Evolutionary conservation across 1,284 basidiomycete genomes (phyloP), one percentile per base, ranked within the genome.

Genomic region (Pseudozyma thailandica): DNA sequence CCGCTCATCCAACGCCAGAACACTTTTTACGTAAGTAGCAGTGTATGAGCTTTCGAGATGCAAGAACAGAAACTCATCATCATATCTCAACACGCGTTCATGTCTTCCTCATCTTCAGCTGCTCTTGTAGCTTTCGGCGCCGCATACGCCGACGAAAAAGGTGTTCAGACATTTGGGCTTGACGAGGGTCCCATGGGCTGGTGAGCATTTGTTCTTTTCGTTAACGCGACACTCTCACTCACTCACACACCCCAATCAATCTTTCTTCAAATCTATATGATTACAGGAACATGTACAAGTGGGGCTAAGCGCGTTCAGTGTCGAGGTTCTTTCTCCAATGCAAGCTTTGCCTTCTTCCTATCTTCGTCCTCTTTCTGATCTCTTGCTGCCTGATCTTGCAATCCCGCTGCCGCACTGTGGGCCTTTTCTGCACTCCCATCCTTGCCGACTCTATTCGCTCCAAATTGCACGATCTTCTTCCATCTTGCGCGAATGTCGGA

Each of bases 241-340:
- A 43, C 16, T 42, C 31, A 26, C 35, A 35, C 12, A 27, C 10
- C 10, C 16, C 28, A 21, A 21, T 21, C 12, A 27, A 27, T 33
- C 42, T 41, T 27, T 10, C 33, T 27, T 10, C 33, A 38, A 48
- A 38, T 53, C 35, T 68, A 10, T 60, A 35, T 46, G 37, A 58
- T 66, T 58, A 57, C 58, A 74, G 72, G 73, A 75, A 72, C 70
- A 75, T 75, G 73, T 75, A 75, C 71, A 63, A 58, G 30, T 75
- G 72, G 72, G 72, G 72, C 6, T 71, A 43, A 25, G 13, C 10
- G 26, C 25, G 13, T 16, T 44, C 44, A 56, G 21, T 41, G 35
- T 12, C 42, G 27, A 12, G 35, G 38, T 21, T 73, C 70, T 23
- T 55, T 50, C 44, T 63, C 48, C 39, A 73, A 35, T 8, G 66